phyloP scores from a whole-genome alignment of 225 moss, liverwort and hornwort genomes.

The Pseudoscleropodium purum region DNA sequence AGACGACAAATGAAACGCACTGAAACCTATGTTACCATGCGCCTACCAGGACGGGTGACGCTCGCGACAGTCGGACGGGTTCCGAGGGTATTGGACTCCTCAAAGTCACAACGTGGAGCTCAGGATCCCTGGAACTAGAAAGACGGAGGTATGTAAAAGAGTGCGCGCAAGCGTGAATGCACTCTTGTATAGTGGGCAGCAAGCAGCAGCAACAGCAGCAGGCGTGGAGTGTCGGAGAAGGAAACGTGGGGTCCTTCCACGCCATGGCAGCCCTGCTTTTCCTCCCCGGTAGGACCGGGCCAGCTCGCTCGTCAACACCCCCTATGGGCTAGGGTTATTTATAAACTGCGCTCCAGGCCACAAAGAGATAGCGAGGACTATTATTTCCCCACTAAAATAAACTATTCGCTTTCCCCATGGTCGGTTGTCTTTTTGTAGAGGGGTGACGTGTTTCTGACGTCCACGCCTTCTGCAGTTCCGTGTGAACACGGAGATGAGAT shows the following conservation, averaged over 20 bases:
- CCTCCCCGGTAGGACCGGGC: not conserved
- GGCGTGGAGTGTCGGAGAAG: slow-evolving; percentile 42
- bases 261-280: slow-evolving; percentile 2
- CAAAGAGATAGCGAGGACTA: slow-evolving; percentile 4
- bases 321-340: not conserved
- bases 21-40: not conserved
- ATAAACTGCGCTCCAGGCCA: slow-evolving; percentile 25
- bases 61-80: not conserved
- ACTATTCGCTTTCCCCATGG: not conserved
- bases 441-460: slow-evolving; percentile 20
- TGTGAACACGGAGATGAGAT: not conserved
- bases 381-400: not conserved
- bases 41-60: not conserved
- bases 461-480: not conserved
- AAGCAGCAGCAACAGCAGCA: not conserved
- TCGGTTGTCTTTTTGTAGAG: slow-evolving; percentile 15
- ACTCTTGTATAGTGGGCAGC: slow-evolving; percentile 1
- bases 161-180: not conserved
- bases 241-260: slow-evolving; percentile 21
- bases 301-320: slow-evolving; percentile 18
- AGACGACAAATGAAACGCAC: not conserved
- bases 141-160: slow-evolving; percentile 6
- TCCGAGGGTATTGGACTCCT: not conserved
- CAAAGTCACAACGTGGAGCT: not conserved
- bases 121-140: not conserved